These are phyloP conservation scores for Blumeria hordei DNA, from an alignment of 2,329 filamentous ascomycete genomes.

Conservation along the genomic window DNA sequence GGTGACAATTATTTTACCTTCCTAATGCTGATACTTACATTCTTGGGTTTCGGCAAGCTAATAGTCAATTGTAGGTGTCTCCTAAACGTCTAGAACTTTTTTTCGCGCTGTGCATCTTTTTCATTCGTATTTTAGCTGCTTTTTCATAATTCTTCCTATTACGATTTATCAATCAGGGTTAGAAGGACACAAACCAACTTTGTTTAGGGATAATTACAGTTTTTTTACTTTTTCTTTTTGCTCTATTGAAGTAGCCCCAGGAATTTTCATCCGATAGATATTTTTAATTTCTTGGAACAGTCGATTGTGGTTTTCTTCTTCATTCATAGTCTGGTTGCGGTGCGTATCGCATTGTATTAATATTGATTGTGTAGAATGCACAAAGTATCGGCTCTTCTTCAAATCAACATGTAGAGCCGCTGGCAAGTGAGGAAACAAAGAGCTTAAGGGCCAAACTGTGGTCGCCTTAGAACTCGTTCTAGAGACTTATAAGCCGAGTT, in stretches of 20 bases:
- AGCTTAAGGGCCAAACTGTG: constrained; percentile 11
- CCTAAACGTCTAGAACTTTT: constrained; percentile 9
- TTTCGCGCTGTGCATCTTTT: constrained; percentile 15
- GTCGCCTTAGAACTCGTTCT: constrained; percentile 16
- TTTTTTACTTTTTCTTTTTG: constrained; percentile 27
- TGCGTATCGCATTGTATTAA: constrained; percentile 12
- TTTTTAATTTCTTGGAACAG: constrained; percentile 11
- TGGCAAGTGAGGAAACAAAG: constrained; percentile 9
- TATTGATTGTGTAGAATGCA: constrained; percentile 11
- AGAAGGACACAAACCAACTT: background rate
- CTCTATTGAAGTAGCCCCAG: constrained; percentile 20
- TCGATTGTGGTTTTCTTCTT: constrained; percentile 10
- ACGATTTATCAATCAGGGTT: background rate
- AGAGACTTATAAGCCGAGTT: background rate
- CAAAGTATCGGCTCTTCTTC: constrained; percentile 11
- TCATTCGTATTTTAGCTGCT: constrained; percentile 10
- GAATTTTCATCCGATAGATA: constrained; percentile 11
- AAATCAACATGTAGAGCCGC: constrained; percentile 10
- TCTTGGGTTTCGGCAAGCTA: no score
- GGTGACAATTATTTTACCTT: no score
- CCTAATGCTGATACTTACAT: no score
- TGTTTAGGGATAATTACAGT: constrained; percentile 8
- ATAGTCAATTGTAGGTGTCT: no score
- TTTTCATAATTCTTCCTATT: constrained; percentile 14
- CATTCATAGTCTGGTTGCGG: constrained; percentile 11